Conservation (phyloP, 371 early-diverging fungal species). For the Mortierella polycephala region DNA sequence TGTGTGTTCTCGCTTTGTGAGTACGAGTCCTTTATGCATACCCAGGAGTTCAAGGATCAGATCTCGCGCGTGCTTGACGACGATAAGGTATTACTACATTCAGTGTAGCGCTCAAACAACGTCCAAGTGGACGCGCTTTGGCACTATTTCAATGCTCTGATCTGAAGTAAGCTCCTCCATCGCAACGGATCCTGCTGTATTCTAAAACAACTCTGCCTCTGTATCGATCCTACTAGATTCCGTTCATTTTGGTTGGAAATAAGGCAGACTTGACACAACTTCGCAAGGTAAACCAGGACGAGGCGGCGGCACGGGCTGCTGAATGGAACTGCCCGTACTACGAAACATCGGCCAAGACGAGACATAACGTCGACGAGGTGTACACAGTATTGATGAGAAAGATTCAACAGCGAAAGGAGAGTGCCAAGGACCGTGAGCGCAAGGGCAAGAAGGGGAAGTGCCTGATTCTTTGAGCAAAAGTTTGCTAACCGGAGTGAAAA, state of each 20-base stretch:
- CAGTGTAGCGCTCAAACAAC: too few relatives aligned
- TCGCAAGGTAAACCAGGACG: slow-evolving; percentile 77
- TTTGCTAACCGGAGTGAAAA: not conserved
- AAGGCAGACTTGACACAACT: slow-evolving; percentile 83
- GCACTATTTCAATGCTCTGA: too few relatives aligned
- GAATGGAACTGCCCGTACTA: slow-evolving; percentile 87
- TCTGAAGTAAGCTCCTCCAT: not conserved
- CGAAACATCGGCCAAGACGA: slow-evolving; percentile 91
- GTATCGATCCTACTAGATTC: slow-evolving; percentile 58
- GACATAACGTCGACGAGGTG: slow-evolving; percentile 86
- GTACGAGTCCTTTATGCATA: slow-evolving; percentile 82
- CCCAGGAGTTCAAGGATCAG: slow-evolving; percentile 90
- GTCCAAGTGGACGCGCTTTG: too few relatives aligned
- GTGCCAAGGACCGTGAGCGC: slow-evolving; percentile 61
- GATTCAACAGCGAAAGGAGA: slow-evolving; percentile 78
- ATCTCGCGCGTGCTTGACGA: slow-evolving; percentile 89
- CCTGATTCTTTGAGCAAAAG: slow-evolving; percentile 20
- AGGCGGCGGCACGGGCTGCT: slow-evolving; percentile 75
- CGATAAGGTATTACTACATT: slow-evolving; percentile 63
- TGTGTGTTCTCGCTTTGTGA: slow-evolving; percentile 90
- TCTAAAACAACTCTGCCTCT: slow-evolving; percentile 4
- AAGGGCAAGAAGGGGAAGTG: slow-evolving; percentile 65
- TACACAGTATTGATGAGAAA: slow-evolving; percentile 81
- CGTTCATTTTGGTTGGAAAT: slow-evolving; percentile 90
- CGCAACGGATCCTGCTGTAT: slow-evolving; percentile 3